phyloP scores from a whole-genome alignment of 129 eudicot genomes.

The Centella asiatica region DNA sequence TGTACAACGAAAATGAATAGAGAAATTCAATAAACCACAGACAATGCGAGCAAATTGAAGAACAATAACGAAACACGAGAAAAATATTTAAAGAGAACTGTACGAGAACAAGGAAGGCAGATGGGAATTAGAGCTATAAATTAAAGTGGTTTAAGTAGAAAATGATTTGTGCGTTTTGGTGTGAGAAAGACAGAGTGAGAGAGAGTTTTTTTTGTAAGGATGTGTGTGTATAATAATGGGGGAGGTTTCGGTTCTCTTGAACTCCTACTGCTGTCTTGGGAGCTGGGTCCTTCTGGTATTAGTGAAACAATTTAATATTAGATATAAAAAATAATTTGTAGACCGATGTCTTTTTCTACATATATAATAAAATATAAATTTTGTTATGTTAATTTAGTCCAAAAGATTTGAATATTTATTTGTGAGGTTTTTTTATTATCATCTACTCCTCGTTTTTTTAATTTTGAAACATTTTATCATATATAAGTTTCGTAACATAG shows the following conservation, averaged over 20 bases:
- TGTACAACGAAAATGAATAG: background rate
- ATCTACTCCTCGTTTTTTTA: too few species aligned
- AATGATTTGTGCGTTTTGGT: background rate
- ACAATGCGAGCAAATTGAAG: constrained; percentile 5
- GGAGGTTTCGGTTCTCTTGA: background rate
- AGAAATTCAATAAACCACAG: background rate
- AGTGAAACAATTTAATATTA: too few species aligned
- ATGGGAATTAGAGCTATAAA: constrained; percentile 4
- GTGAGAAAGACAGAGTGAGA: constrained; percentile 5
- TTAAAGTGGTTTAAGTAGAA: background rate
- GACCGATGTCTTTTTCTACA: too few species aligned
- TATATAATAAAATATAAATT: too few species aligned
- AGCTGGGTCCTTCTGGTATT: background rate
- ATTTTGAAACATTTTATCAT: too few species aligned
- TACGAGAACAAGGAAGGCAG: background rate
- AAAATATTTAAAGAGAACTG: background rate
- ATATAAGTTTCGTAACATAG: too few species aligned
- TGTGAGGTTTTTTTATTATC: too few species aligned
- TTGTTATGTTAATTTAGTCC: too few species aligned
- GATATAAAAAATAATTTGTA: too few species aligned
- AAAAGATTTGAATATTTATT: too few species aligned
- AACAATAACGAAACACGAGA: constrained; percentile 5
- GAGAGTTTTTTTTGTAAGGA: background rate
- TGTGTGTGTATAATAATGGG: background rate
- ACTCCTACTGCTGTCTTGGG: too few species aligned